A percentile compares a stretch with the other conserved stretches of the same genome.
phyloP scores from a whole-genome alignment of 257 asterid species.

The Solanum chmielewskii region DNA sequence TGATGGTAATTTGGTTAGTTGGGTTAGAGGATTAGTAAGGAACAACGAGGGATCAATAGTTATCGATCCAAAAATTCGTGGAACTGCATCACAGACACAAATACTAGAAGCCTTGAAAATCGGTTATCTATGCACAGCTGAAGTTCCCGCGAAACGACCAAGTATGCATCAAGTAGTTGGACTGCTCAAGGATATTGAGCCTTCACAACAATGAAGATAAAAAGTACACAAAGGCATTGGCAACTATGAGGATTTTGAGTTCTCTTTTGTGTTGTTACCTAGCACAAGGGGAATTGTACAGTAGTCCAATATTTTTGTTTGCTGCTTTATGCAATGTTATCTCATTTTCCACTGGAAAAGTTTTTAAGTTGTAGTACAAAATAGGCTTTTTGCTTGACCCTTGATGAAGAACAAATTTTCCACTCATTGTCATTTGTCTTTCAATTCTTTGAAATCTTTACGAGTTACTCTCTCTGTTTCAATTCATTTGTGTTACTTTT shows the following conservation, averaged over 20 bases:
- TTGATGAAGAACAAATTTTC: background rate
- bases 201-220: background rate
- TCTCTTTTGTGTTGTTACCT: background rate
- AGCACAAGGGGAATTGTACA: background rate
- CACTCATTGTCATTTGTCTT: background rate
- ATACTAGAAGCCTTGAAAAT: constrained; percentile 20
- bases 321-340: background rate
- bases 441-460: background rate
- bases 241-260: background rate
- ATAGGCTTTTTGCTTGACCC: background rate
- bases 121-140: constrained; percentile 25
- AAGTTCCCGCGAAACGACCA: constrained; percentile 14
- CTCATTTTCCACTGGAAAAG: background rate
- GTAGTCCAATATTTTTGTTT: constrained; percentile 2
- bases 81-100: constrained; percentile 9
- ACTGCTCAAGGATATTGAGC: constrained; percentile 18
- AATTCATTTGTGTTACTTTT: background rate
- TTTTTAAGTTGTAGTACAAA: background rate
- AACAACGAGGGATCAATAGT: constrained; percentile 10
- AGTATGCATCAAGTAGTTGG: constrained; percentile 26
- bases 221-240: background rate
- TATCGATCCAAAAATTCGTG: constrained; percentile 13
- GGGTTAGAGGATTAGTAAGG: constrained; percentile 20
- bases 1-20: constrained; percentile 6
- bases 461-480: background rate